phyloP scores from a whole-genome alignment of 805 yeast genomes.

The Pichia insulana region DNA sequence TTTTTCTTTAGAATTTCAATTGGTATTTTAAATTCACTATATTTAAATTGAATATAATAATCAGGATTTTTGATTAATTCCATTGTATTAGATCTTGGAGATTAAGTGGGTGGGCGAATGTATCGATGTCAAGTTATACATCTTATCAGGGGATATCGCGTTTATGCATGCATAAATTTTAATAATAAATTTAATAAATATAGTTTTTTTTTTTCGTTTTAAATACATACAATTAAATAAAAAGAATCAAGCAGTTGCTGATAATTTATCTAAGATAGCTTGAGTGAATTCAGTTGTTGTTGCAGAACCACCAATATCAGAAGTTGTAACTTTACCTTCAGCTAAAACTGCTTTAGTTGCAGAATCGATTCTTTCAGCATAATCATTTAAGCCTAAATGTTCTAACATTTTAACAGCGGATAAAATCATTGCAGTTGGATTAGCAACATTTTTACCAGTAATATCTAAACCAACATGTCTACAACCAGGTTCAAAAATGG shows the following conservation, averaged over 20 bases:
- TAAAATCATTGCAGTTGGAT: constrained; percentile 96
- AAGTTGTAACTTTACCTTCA: constrained; percentile 78
- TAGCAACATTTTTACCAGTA: constrained; percentile 88
- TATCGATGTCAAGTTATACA: too few relatives aligned
- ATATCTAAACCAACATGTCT: constrained; percentile 98
- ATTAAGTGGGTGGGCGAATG: background rate
- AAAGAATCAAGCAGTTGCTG: constrained; percentile 15
- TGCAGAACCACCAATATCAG: constrained; percentile 85
- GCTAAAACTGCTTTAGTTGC: constrained; percentile 88
- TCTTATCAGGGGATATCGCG: too few relatives aligned
- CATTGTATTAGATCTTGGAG: background rate
- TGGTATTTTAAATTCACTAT: constrained; percentile 60
- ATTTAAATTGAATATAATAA: constrained; percentile 43
- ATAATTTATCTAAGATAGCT: constrained; percentile 71
- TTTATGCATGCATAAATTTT: too few relatives aligned
- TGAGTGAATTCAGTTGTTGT: constrained; percentile 91
- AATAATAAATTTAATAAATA: background rate
- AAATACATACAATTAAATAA: too few relatives aligned
- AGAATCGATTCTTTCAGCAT: constrained; percentile 78
- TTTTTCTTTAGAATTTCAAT: constrained; percentile 57
- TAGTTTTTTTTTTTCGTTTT: background rate
- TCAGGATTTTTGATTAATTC: constrained; percentile 26
- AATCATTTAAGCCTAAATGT: constrained; percentile 81
- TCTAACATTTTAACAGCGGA: constrained; percentile 88
- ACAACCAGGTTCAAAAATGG: constrained; percentile 98